Base-by-base conservation (phyloP, 129 eudicot genomes). In the Helianthus tuberosus region DNA sequence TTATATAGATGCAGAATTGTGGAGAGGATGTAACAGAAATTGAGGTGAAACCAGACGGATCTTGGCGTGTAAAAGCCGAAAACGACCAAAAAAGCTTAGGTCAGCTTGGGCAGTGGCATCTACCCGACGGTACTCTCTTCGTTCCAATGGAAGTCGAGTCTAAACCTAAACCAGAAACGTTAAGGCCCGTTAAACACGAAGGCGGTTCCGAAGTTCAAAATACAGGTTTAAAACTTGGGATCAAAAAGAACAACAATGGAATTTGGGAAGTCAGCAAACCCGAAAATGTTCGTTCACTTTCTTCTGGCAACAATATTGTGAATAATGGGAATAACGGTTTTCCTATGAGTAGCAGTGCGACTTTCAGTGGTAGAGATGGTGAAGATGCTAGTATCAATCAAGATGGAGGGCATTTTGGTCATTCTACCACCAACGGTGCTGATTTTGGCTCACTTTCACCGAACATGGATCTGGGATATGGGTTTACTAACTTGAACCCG, bases 41-140 rank as follows among this genome's bases (percentile, higher is more conserved):
- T 39, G 98, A 93, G 78, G 97, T 88, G 78, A 93, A 93, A 76
- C 97, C 97, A 65, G 96, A 90, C 69, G 97, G 96, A 66, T 88
- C 87, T 63, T 93, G 98, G 98, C 97, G 97, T 76, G 98, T 80
- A 32, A 93, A 88, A 75, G 71, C 86, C 39, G 98, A 90, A 64
- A 82, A 76, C 35, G 96, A 88, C 71, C 84, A 79, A 50, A 86
- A 83, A 77, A 79, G 68, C 75, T 82, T 88, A 61, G 96, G 92
- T 23, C 84, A 90, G 50, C 87, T 93, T 14, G 85, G 87, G 29
- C 83, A 79, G 64, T 93, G 98, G 98, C 98, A 86, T 75, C 69
- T 59, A 13, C 98, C 98, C 23, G 88, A 94, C 83, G 96, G 98
- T 6, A 80, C 72, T 49, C 85, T 94, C 51, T 79, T 75, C 75